These are phyloP conservation scores for Mycena polygramma DNA, from an alignment of 768 basidiomycete species.

Conservation along the genomic window DNA sequence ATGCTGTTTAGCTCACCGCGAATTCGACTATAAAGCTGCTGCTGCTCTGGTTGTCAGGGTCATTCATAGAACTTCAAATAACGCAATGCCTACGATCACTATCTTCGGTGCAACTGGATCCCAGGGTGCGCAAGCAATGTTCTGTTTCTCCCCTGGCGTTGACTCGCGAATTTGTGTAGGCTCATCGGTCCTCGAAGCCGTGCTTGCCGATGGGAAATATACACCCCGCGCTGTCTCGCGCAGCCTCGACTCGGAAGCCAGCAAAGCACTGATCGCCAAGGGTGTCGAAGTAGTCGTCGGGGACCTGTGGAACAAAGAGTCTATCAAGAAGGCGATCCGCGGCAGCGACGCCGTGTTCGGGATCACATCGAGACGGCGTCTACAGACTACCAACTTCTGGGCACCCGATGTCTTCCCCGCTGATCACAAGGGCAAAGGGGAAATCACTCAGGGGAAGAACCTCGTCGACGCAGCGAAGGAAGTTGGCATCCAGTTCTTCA, in stretches of 20 bases:
- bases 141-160: too few relatives aligned
- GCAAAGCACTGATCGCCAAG: conserved; percentile 18
- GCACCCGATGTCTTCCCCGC: not conserved
- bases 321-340: not conserved
- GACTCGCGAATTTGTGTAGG: not conserved
- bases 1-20: too few relatives aligned
- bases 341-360: conserved; percentile 28
- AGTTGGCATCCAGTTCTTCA: conserved; percentile 19
- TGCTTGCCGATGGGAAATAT: conserved; percentile 26
- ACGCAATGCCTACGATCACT: too few relatives aligned
- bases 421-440: not conserved
- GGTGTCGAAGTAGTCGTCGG: conserved; percentile 11
- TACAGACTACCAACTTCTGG: not conserved
- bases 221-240: conserved; percentile 27
- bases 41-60: too few relatives aligned
- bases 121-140: too few relatives aligned
- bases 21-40: too few relatives aligned
- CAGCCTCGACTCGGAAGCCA: conserved; percentile 16
- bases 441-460: conserved; percentile 18
- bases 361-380: not conserved
- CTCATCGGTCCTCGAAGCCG: not conserved
- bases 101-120: too few relatives aligned
- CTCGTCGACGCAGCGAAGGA: conserved; percentile 30
- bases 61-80: too few relatives aligned
- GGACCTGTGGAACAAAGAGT: not conserved